Conservation (phyloP, 2,329 filamentous ascomycete species). For the Cercospora janseana region DNA sequence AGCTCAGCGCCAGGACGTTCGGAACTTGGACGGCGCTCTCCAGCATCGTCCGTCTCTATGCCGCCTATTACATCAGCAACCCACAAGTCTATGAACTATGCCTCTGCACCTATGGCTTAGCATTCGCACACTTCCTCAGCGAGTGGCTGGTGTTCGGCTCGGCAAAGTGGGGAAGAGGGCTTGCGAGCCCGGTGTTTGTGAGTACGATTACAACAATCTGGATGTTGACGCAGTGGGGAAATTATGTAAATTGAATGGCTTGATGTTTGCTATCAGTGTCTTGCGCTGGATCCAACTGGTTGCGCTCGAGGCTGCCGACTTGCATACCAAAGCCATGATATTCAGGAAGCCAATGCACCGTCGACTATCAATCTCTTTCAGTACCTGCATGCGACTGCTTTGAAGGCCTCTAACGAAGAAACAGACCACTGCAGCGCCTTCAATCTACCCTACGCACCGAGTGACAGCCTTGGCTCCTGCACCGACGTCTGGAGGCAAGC, state of each 20-base stretch:
- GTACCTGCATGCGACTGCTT: too few relatives aligned
- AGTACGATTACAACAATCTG: slow-evolving; percentile 56
- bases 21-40: slow-evolving; percentile 85
- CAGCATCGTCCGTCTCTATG: slow-evolving; percentile 74
- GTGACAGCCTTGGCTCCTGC: too few relatives aligned
- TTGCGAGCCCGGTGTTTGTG: slow-evolving; percentile 59
- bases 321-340: too few relatives aligned
- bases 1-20: slow-evolving; percentile 75
- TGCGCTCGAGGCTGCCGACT: too few relatives aligned
- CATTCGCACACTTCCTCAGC: slow-evolving; percentile 71
- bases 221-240: slow-evolving; percentile 63
- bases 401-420: too few relatives aligned
- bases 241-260: slow-evolving; percentile 28
- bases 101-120: slow-evolving; percentile 77
- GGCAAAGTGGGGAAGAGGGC: slow-evolving; percentile 61
- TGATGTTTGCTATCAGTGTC: too few relatives aligned
- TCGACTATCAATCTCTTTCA: too few relatives aligned
- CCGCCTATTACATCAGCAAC: slow-evolving; percentile 75
- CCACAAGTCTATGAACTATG: slow-evolving; percentile 74
- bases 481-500: too few relatives aligned
- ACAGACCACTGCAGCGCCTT: too few relatives aligned
- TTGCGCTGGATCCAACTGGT: too few relatives aligned
- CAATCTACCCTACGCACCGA: too few relatives aligned
- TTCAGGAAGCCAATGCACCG: too few relatives aligned
- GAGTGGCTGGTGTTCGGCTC: slow-evolving; percentile 81